These are phyloP conservation scores for Ogataea trehalophila DNA, from an alignment of 805 yeast species.

Conservation along the genomic window DNA sequence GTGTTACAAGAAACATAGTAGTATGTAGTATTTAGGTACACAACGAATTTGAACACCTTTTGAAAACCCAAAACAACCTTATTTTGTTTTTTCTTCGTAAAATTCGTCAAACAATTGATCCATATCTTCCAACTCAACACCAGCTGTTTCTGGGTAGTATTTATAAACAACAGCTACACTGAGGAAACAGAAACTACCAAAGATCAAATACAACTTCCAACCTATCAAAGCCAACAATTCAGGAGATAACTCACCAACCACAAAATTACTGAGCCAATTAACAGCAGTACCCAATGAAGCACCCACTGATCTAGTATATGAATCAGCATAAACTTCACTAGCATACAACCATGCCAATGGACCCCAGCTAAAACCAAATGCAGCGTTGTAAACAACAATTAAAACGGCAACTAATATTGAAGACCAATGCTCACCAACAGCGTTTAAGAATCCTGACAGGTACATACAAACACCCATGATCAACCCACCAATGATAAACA, in stretches of 20 bases:
- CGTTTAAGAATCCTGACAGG: constrained; percentile 56
- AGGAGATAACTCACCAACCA: constrained; percentile 91
- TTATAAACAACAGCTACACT: constrained; percentile 40
- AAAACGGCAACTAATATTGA: constrained; percentile 67
- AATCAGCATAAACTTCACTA: constrained; percentile 76
- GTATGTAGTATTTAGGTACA: too few species aligned
- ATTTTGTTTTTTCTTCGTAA: constrained; percentile 2
- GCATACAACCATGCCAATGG: constrained; percentile 87
- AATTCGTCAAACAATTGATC: constrained; percentile 41
- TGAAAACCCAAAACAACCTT: not conserved
- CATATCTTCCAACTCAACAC: constrained; percentile 50
- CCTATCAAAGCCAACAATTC: constrained; percentile 66
- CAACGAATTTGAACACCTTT: too few species aligned
- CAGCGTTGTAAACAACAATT: constrained; percentile 74
- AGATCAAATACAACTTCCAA: constrained; percentile 77
- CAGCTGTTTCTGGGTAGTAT: constrained; percentile 51
- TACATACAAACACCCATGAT: constrained; percentile 68
- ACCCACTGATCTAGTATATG: constrained; percentile 73
- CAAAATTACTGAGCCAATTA: constrained; percentile 85
- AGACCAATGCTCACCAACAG: constrained; percentile 46
- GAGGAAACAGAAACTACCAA: constrained; percentile 60
- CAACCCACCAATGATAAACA: constrained; percentile 68
- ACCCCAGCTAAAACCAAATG: constrained; percentile 88
- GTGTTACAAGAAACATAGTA: too few species aligned
- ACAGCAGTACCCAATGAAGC: constrained; percentile 85